phyloP scores from a whole-genome alignment of 139 green algal species.

The Closterium sp. region DNA sequence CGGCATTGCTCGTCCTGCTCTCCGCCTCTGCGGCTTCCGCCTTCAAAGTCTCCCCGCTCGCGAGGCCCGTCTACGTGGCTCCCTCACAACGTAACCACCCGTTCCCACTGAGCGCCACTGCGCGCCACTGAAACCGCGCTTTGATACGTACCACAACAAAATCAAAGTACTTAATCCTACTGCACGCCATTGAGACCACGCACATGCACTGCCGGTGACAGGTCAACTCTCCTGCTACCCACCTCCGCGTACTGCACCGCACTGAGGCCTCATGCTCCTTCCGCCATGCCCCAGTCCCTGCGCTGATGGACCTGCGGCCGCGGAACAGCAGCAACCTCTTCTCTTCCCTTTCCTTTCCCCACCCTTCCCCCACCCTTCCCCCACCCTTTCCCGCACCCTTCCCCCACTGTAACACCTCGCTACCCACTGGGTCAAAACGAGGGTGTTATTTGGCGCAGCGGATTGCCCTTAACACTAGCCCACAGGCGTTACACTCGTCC shows the following conservation, averaged over 20 bases:
- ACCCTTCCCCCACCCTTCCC: no score
- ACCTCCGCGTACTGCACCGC: neutral
- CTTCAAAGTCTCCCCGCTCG: neutral
- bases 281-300: no score
- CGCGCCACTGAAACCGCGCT: neutral
- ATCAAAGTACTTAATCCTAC: neutral
- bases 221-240: neutral
- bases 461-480: no score
- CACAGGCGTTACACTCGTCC: no score
- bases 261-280: neutral
- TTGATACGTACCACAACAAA: no score
- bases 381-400: no score
- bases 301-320: no score
- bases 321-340: no score
- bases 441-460: no score
- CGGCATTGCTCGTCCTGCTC: neutral
- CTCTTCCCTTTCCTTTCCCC: no score
- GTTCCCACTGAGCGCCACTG: neutral
- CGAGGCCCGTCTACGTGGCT: neutral
- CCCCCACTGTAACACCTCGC: no score
- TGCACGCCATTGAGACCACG: neutral
- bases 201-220: neutral
- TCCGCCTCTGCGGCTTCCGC: neutral
- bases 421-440: no score
- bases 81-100: neutral